Base-by-base conservation (phyloP, 805 yeast species). In the Cyberlindnera amylophila region DNA sequence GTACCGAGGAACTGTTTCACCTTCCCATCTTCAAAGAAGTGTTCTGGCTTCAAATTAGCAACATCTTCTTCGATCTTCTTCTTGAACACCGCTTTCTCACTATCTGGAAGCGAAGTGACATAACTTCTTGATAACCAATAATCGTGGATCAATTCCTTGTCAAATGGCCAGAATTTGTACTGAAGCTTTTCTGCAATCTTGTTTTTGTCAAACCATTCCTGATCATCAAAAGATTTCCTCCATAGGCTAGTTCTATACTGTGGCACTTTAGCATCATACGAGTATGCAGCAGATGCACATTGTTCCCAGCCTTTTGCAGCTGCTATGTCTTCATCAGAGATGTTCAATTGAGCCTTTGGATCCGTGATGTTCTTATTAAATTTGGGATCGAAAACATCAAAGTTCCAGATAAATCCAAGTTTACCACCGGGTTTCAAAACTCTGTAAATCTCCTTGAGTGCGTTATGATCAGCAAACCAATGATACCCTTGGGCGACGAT, bases 401-500 rank as follows among this genome's bases (percentile, higher is more conserved):
- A 73, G 57, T 80, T 80, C 86, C 86, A 80, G 41, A 80, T 69
- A 18, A 77, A 54, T 0, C 79, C 83, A 11, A 80, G 60, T 34
- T 61, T 64, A 0, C 82, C 83, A 7, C 54, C 57, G 2, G 72
- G 69, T 46, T 71, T 73, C 51, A 80, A 63, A 0, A 79, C 75
- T 14, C 86, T 61, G 33, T 61, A 46, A 17, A 80, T 54, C 54
- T 80, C 86, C 41, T 62, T 57, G 27, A 80, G 52, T 0, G 81
- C 63, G 8, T 62, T 65, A 3, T 46, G 34, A 50, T 76, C 79
- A n/a, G 77, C 69, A 59, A 80, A 80, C 86, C 86, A 80, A 49
- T 80, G 86, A 55, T 74, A 80, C 0, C 77, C 86, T 51, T 80
- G 85, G 0, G 85, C 83, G 9, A 74, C 59, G 9, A 77, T 62